A percentile compares a stretch with the other conserved stretches of the same genome.
Conservation (phyloP, 2,329 filamentous ascomycete species). For the Aspergillus sp. region DNA sequence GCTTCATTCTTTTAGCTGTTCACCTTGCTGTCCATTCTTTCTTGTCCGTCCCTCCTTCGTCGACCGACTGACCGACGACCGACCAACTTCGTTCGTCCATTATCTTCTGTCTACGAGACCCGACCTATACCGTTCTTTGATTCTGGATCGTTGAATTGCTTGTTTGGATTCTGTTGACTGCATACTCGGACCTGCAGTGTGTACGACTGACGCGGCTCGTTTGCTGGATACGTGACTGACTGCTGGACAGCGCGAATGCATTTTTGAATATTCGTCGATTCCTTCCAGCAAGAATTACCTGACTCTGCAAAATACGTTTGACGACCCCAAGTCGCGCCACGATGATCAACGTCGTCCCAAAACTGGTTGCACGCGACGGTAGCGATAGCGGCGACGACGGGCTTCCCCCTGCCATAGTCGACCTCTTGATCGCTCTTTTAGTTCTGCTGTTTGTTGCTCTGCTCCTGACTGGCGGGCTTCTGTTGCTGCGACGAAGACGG, state of each 20-base stretch:
- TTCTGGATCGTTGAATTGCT: background rate
- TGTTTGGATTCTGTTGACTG: constrained; percentile 1
- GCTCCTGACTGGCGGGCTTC: constrained; percentile 56
- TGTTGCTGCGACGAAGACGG: constrained; percentile 63
- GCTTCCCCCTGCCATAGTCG: constrained; percentile 55
- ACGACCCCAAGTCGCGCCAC: too few species aligned
- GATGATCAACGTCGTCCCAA: constrained; percentile 29
- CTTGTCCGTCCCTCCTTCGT: constrained; percentile 9
- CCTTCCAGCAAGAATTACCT: background rate
- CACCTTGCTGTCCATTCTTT: constrained; percentile 43
- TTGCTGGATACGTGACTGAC: too few species aligned
- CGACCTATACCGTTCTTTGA: constrained; percentile 14
- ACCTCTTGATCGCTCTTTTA: constrained; percentile 70
- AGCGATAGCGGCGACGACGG: constrained; percentile 34
- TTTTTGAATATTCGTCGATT: too few species aligned
- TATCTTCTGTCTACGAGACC: constrained; percentile 1
- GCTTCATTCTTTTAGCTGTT: constrained; percentile 59
- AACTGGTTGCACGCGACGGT: constrained; percentile 44
- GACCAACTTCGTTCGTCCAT: constrained; percentile 4
- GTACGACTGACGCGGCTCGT: too few species aligned
- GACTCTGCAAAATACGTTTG: too few species aligned
- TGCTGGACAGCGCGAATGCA: too few species aligned
- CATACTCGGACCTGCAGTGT: too few species aligned
- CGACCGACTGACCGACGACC: constrained; percentile 11
- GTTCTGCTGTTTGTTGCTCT: constrained; percentile 67